Conservation (phyloP, 2,329 filamentous ascomycete genomes). For the Capronia epimyces region DNA sequence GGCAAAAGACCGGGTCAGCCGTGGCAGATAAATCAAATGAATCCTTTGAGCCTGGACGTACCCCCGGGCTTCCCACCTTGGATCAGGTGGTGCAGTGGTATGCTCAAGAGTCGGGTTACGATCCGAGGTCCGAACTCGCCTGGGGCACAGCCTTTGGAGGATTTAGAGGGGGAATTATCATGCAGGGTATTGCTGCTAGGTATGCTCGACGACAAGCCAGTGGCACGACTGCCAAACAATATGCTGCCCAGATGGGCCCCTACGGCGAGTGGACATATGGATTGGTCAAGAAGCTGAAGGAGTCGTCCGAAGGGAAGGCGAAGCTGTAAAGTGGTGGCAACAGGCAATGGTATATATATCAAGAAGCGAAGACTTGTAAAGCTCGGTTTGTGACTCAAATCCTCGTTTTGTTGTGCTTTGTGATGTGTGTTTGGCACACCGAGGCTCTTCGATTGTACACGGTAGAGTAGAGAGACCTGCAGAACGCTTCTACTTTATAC, state of each 20-base stretch:
- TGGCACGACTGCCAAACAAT: conserved; percentile 70
- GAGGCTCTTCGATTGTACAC: too few relatives aligned
- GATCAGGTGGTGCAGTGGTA: conserved; percentile 63
- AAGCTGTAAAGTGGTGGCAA: conserved; percentile 39
- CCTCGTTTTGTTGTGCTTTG: too few relatives aligned
- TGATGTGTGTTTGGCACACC: too few relatives aligned
- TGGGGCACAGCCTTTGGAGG: conserved; percentile 62
- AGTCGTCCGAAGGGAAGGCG: conserved; percentile 30
- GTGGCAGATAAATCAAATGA: conserved; percentile 5
- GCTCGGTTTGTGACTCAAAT: too few relatives aligned
- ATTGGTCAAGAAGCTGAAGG: conserved; percentile 53
- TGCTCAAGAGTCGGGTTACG: conserved; percentile 62
- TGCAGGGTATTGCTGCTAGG: conserved; percentile 89
- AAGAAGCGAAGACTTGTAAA: too few relatives aligned
- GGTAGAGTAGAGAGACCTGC: too few relatives aligned
- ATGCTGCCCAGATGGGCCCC: conserved; percentile 63
- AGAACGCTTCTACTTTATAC: too few relatives aligned
- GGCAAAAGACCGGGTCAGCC: conserved; percentile 34
- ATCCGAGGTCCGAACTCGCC: conserved; percentile 55
- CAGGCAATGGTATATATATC: too few relatives aligned
- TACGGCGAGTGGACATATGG: conserved; percentile 76
- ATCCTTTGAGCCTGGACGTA: conserved; percentile 56
- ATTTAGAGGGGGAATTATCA: conserved; percentile 57
- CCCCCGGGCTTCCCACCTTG: conserved; percentile 60
- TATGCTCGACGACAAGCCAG: conserved; percentile 83